These are phyloP conservation scores for Mucor lusitanicus DNA, from an alignment of 371 early-diverging fungal genomes.

Conservation along the genomic window DNA sequence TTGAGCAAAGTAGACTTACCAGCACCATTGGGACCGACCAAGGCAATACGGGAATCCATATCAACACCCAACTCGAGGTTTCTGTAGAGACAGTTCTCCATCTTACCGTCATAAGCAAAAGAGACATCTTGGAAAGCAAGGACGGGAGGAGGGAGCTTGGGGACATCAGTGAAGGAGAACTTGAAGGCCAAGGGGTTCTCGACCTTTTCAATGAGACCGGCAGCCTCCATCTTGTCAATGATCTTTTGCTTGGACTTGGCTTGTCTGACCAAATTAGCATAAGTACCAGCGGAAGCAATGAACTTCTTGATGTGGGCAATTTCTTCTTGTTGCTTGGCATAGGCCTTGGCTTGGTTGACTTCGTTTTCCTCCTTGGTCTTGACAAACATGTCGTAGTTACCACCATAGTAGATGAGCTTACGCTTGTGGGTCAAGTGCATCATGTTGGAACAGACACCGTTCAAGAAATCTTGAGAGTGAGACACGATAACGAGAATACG, in stretches of 20 bases:
- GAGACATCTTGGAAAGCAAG: slow-evolving; percentile 90
- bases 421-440: slow-evolving; percentile 88
- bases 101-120: slow-evolving; percentile 88
- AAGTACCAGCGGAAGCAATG: slow-evolving; percentile 98
- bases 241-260: slow-evolving; percentile 99
- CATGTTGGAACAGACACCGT: slow-evolving; percentile 96
- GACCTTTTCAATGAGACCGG: slow-evolving; percentile 94
- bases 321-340: slow-evolving; percentile 97
- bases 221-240: slow-evolving; percentile 99
- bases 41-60: slow-evolving; percentile 93
- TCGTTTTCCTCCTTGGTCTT: slow-evolving; percentile 93
- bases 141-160: slow-evolving; percentile 97
- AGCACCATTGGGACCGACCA: slow-evolving; percentile 93
- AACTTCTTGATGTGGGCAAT: slow-evolving; percentile 99
- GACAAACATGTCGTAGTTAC: slow-evolving; percentile 97
- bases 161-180: slow-evolving; percentile 87
- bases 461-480: slow-evolving; percentile 99
- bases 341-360: slow-evolving; percentile 97
- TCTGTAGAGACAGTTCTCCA: slow-evolving; percentile 83
- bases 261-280: slow-evolving; percentile 97
- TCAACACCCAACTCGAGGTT: slow-evolving; percentile 92
- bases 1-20: slow-evolving; percentile 95
- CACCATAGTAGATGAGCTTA: slow-evolving; percentile 92
- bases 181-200: slow-evolving; percentile 72
- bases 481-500: slow-evolving; percentile 95